These are phyloP conservation scores for Mycosarcoma mackinlayi DNA, from an alignment of 1,284 basidiomycete species.

Conservation along the genomic window DNA sequence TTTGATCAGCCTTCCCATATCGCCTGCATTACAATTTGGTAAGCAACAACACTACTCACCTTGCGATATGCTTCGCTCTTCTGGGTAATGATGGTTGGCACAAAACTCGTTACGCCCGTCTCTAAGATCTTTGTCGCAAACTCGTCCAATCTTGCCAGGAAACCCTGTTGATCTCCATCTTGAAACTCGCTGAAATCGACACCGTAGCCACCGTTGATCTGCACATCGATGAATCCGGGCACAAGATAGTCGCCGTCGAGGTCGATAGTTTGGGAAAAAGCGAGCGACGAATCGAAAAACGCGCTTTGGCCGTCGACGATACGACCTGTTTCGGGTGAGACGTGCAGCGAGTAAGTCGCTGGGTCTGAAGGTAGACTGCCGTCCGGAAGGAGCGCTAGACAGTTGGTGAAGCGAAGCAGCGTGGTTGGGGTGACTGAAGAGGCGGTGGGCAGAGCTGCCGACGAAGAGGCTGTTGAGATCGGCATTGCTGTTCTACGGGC, in stretches of 20 bases:
- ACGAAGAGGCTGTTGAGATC: conserved; percentile 6
- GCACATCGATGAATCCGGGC: conserved; percentile 81
- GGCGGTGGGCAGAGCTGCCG: too few species aligned
- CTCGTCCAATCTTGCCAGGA: conserved; percentile 73
- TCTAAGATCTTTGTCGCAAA: conserved; percentile 82
- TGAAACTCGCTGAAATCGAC: conserved; percentile 82
- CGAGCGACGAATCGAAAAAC: conserved; percentile 21
- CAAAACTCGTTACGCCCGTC: conserved; percentile 86
- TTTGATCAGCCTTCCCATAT: background rate
- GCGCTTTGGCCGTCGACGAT: conserved; percentile 43
- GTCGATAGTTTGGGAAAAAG: conserved; percentile 27
- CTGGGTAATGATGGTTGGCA: conserved; percentile 58
- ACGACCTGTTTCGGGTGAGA: conserved; percentile 17
- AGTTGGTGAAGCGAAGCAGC: conserved; percentile 40
- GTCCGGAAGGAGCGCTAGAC: conserved; percentile 34
- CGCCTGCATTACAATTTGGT: background rate
- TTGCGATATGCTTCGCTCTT: conserved; percentile 37
- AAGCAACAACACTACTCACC: conserved; percentile 35
- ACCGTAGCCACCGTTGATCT: conserved; percentile 87
- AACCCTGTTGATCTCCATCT: conserved; percentile 68
- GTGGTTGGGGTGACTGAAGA: background rate
- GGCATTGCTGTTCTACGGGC: background rate
- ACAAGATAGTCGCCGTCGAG: conserved; percentile 68
- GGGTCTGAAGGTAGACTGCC: conserved; percentile 16
- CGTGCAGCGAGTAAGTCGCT: conserved; percentile 30